Evolutionary conservation across 495 filamentous ascomycete species (phyloP), one percentile per base, ranked within the genome.

Genomic region (Umbilicaria muhlenbergii): DNA sequence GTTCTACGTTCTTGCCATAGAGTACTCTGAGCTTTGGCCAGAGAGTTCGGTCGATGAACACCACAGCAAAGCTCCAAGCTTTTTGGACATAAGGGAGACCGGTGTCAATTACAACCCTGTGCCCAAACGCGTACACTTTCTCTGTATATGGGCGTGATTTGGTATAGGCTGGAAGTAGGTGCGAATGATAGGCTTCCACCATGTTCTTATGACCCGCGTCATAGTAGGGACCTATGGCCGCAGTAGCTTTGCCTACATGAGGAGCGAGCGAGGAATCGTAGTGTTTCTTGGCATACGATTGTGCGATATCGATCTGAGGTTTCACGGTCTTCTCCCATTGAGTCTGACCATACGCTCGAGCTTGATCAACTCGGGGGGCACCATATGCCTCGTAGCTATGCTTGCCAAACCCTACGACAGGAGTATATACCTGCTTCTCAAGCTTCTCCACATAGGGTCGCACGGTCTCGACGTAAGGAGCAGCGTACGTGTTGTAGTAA

Each of bases 1-100:
- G 92, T 62, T 95, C 87, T 7, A 99, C 89, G 50, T 89, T 91
- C 55, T 91, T 76, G 31, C 79, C 78, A 51, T 94, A 95, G 11
- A 94, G 61, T 18, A 84, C 71, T 21, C 79, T 71, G 6, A 95
- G 17, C 51, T 78, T 77, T 7, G 87, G 87, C 81, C 82, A 91
- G 11, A 94, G 52, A 2, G 73, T 82, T 36, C 75, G 69, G 39
- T 81, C 75, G 11, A 85, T 63, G 51, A 93, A 83, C n/a, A 70
- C 59, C 38, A 72, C 70, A 2, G 68, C 71, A 28, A 74, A 75
- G 12, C 74, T 70, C 75, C 78, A 85, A 3, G 75, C 75, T 63
- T 71, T 80, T 38, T 72, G 72, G 2, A 72, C 71, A 38, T 83
- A 73, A 3, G 91, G 91, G 34, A 89, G 59, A 13, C 77, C 76